Evolutionary conservation across 495 filamentous ascomycete species (phyloP), one percentile per base, ranked within the genome.

Genomic region (Lindgomyces ingoldianus): DNA sequence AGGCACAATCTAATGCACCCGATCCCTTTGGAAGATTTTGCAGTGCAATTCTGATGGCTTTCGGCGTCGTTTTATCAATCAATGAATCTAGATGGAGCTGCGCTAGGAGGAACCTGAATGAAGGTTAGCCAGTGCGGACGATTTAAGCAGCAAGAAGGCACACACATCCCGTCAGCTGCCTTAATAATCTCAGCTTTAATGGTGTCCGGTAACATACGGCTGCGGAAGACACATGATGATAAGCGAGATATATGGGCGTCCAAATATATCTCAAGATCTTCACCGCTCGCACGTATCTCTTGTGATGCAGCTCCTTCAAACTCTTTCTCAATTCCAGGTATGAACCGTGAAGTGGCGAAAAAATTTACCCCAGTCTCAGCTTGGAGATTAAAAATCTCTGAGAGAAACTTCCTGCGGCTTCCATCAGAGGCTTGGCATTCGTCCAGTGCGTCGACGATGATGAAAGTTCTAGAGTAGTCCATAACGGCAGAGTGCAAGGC

Each of bases 361-460:
- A 80, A 22, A 47, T 76, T 77, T 4, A 67, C 45, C 9, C 39
- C 49, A 3, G 6, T 2, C 9, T 57, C 41, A 3, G 9, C 22
- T 54, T 75, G 76, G 1, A 81, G 66, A 22, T 54, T 6, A 16
- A 72, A 71, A 0, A 80, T 25, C 11, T 60, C 39, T 0, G 48
- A 0, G 78, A 39, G 26, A 77, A 62, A 19, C 62, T 49, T 14
- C 29, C 52, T 9, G 51, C 21, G 52, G 62, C 24, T 27, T 4
- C 11, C 24, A 16, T 33, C 61, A 30, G 21, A 14, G 19, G 19
- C 41, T 10, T 56, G 59, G 18, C 72, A 82, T 66, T 83, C 82
- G 62, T 84, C 81, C 21, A 84, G 68, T 4, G 78, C 82, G 58
- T 81, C 78, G 16, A 81, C 29, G n/a, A 83, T 21, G 44, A 82